Percentiles rank a stretch among this genome's conserved stretches.
These are phyloP conservation scores for Zygotorulaspora danielsina DNA, from an alignment of 805 yeast genomes.

Conservation along the genomic window DNA sequence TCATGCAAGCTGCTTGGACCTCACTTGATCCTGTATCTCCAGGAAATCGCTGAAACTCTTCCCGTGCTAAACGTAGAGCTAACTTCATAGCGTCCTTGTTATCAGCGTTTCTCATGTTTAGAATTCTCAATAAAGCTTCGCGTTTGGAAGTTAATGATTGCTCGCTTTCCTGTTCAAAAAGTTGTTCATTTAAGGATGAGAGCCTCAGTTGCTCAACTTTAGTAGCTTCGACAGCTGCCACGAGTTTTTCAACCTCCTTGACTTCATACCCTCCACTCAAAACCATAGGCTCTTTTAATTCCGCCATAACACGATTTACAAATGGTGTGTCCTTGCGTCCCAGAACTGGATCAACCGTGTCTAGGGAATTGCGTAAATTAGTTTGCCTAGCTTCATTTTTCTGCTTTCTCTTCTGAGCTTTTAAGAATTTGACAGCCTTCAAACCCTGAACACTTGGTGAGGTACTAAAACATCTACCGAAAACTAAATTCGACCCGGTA, in stretches of 20 bases:
- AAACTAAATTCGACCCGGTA: not conserved
- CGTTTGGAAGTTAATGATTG: conserved; percentile 55
- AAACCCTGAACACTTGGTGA: conserved; percentile 11
- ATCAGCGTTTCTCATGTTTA: conserved; percentile 68
- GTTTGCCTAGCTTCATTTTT: conserved; percentile 36
- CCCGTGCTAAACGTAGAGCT: conserved; percentile 60
- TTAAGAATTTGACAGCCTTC: conserved; percentile 33
- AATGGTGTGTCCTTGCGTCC: conserved; percentile 68
- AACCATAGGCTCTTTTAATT: conserved; percentile 59
- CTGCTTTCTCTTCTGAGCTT: conserved; percentile 35
- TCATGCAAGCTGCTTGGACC: conserved; percentile 89
- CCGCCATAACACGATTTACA: conserved; percentile 60
- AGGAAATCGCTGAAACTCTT: conserved; percentile 75
- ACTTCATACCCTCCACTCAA: conserved; percentile 56
- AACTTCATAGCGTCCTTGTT: conserved; percentile 52
- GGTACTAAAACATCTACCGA: conserved; percentile 13
- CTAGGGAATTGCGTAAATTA: conserved; percentile 27
- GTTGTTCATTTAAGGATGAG: conserved; percentile 26
- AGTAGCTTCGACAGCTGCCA: conserved; percentile 50
- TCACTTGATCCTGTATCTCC: conserved; percentile 96
- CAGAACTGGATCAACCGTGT: conserved; percentile 74
- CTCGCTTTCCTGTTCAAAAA: conserved; percentile 21
- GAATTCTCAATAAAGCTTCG: conserved; percentile 64
- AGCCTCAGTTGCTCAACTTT: conserved; percentile 26
- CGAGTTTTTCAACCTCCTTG: conserved; percentile 66